phyloP scores from a whole-genome alignment of 129 eudicot genomes.

The Flaveria brownii region DNA sequence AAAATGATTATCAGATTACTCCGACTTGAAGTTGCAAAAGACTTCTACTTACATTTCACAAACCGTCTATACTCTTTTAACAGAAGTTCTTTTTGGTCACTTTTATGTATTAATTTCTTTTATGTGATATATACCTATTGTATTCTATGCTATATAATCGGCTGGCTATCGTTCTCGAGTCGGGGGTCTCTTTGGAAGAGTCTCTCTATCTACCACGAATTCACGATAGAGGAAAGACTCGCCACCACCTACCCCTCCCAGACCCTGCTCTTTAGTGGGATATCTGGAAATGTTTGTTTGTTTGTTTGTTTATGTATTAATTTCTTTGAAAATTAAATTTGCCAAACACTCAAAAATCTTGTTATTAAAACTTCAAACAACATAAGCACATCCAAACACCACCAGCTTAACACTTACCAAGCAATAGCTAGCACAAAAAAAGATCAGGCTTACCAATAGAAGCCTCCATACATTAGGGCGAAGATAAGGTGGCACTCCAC shows the following conservation, averaged over 20 bases:
- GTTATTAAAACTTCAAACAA: constrained; percentile 4
- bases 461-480: constrained; percentile 95
- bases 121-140: too few relatives aligned
- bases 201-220: too few relatives aligned
- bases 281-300: too few relatives aligned
- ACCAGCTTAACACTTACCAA: constrained; percentile 5
- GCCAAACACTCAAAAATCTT: neutral
- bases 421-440: constrained; percentile 12
- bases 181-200: too few relatives aligned
- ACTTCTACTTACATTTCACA: constrained; percentile 5
- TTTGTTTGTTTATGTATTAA: neutral
- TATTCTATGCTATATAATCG: too few relatives aligned
- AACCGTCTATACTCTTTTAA: neutral
- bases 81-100: neutral
- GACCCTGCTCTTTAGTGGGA: too few relatives aligned
- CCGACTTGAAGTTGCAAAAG: neutral
- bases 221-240: too few relatives aligned
- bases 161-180: too few relatives aligned
- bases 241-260: too few relatives aligned
- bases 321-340: neutral
- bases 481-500: constrained; percentile 88
- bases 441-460: constrained; percentile 70
- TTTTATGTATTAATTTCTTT: too few relatives aligned
- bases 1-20: neutral
- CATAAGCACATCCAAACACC: constrained; percentile 15